Conservation (phyloP, 257 asterid species). For the Verbascum thapsus region DNA sequence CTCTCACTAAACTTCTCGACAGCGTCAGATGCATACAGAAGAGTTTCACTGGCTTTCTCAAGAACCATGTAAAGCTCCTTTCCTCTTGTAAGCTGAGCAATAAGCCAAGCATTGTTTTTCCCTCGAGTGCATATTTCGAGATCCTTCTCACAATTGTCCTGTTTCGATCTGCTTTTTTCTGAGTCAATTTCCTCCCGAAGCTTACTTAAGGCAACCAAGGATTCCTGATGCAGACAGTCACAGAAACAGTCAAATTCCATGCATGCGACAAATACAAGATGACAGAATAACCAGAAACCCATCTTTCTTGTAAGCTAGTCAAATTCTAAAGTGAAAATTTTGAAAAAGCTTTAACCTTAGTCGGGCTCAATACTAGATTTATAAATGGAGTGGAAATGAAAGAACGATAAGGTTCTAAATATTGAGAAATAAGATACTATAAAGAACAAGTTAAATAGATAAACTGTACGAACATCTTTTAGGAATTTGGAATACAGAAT, state of each 20-base stretch:
- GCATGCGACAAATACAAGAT: conserved; percentile 17
- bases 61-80: conserved; percentile 95
- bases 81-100: conserved; percentile 75
- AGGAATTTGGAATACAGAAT: no score
- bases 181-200: conserved; percentile 88
- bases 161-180: conserved; percentile 60
- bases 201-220: conserved; percentile 73
- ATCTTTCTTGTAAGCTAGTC: conserved; percentile 9
- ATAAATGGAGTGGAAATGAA: background rate
- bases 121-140: conserved; percentile 79
- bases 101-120: conserved; percentile 93
- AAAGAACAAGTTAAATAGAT: background rate
- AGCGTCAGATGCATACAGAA: conserved; percentile 89
- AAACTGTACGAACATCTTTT: background rate
- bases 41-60: conserved; percentile 95
- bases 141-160: conserved; percentile 66
- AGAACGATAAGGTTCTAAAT: background rate
- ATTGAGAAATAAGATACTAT: background rate
- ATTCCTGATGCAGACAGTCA: conserved; percentile 60
- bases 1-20: conserved; percentile 92
- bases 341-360: background rate
- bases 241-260: conserved; percentile 3
- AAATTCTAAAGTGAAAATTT: background rate
- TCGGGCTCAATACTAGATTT: background rate
- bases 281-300: conserved; percentile 16